phyloP scores from a whole-genome alignment of 352 stramenopile genomes.

The Bremia lactucae region DNA sequence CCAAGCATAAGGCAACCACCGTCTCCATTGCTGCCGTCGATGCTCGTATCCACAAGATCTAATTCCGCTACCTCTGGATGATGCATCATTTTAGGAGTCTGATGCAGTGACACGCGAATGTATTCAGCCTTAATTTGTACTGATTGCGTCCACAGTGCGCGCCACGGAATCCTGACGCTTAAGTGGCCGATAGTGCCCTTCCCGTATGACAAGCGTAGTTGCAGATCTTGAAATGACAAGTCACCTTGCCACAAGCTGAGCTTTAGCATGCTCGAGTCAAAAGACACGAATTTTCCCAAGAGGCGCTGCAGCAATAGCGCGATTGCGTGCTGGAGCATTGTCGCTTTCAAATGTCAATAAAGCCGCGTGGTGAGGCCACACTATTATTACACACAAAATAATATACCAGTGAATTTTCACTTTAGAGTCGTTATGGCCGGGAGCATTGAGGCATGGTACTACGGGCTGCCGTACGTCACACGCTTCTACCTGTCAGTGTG shows the following conservation, averaged over 20 bases:
- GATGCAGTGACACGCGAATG: constrained; percentile 64
- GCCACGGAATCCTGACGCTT: constrained; percentile 80
- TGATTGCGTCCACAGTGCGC: constrained; percentile 70
- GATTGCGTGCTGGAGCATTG: constrained; percentile 75
- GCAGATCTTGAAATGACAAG: constrained; percentile 70
- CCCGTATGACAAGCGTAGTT: constrained; percentile 70
- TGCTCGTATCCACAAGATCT: constrained; percentile 17
- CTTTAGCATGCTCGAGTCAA: constrained; percentile 76
- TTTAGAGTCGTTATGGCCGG: constrained; percentile 33
- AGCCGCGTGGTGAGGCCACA: too few relatives aligned
- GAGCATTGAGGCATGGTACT: constrained; percentile 80
- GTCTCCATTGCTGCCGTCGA: constrained; percentile 29
- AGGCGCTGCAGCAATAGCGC: constrained; percentile 79
- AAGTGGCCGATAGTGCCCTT: constrained; percentile 66
- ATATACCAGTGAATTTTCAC: background rate
- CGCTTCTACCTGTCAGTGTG: constrained; percentile 78
- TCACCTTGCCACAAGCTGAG: constrained; percentile 82
- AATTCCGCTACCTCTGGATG: constrained; percentile 3
- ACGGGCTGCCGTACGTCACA: constrained; percentile 75
- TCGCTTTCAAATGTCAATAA: constrained; percentile 1
- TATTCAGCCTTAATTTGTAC: constrained; percentile 66
- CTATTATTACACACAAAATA: too few relatives aligned
- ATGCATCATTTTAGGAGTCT: constrained; percentile 25
- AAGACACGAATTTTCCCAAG: constrained; percentile 83
- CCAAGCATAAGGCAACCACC: constrained; percentile 8